Percentiles rank a stretch among this genome's conserved stretches.
Conservation (phyloP, 371 early-diverging fungal genomes). For the Mucor piriformis region DNA sequence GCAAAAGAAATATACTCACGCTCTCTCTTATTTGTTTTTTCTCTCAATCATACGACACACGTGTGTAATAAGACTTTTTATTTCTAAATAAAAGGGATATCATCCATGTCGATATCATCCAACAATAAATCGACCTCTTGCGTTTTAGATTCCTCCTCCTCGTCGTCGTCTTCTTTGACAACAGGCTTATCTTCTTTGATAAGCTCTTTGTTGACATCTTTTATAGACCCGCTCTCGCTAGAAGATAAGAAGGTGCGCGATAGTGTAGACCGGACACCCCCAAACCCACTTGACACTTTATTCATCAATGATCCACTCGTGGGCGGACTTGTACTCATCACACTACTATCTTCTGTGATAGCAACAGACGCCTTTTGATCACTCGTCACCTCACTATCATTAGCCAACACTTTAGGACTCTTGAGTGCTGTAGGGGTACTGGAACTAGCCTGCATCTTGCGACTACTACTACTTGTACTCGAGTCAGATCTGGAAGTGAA, state of each 20-base stretch:
- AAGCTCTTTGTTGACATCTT: neutral
- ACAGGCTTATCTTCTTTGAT: constrained; percentile 2
- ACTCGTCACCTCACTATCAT: constrained; percentile 2
- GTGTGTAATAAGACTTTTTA: neutral
- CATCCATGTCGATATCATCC: constrained; percentile 60
- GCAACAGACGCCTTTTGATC: constrained; percentile 13
- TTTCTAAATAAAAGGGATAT: constrained; percentile 53
- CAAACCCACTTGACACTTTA: constrained; percentile 32
- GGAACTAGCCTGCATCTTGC: constrained; percentile 1
- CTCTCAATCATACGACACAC: neutral
- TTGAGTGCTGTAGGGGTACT: constrained; percentile 14
- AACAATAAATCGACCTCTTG: constrained; percentile 45
- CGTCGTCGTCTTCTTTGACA: constrained; percentile 16
- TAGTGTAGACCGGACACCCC: constrained; percentile 26
- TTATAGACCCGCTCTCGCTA: constrained; percentile 15
- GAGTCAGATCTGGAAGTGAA: constrained; percentile 36
- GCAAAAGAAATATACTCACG: neutral
- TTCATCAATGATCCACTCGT: constrained; percentile 20
- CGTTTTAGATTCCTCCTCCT: constrained; percentile 12
- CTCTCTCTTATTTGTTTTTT: too few relatives aligned
- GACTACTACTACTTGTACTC: neutral
- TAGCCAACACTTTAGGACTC: constrained; percentile 4
- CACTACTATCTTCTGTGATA: neutral
- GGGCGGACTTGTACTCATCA: constrained; percentile 18
- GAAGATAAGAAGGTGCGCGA: constrained; percentile 41